Base-by-base conservation (phyloP, 2,329 filamentous ascomycete genomes). In the Capronia epimyces region DNA sequence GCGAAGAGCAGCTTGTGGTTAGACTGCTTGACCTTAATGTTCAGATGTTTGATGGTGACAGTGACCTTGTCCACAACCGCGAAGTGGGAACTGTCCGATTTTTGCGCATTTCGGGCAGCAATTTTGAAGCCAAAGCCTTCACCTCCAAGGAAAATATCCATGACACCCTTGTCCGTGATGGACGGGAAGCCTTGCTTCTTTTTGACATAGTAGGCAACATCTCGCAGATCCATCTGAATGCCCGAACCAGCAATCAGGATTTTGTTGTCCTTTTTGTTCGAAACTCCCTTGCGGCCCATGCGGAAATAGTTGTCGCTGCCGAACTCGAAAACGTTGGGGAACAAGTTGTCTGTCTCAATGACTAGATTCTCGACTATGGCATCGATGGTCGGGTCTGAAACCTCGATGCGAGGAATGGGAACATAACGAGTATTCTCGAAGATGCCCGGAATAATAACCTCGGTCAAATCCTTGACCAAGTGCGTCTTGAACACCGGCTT, bases 281-380 rank as follows among this genome's bases (percentile, higher is more conserved):
- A 75, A 62, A 89, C 78, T 67, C 84, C 84, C 82, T 94, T 96
- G 66, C 93, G 89, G 31, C 91, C 93, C 83, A 87, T 95, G 60
- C 87, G 84, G 80, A 90, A 89, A 75, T 93, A 94, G 75, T 97
- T 93, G 73, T 97, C 90, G 66, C 83, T 93, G 52, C 83, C 81
- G 55, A 97, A 78, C 69, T 98, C 91, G 32, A 95, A 70, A 3
- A 91, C 78, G 63, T 98, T 98, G 57, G 93, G 93, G 72, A 90
- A 89, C 62, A 98, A 83, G 72, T 98, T 98, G 75, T 97, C 90
- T 59, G 88, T 90, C 73, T 98, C 93, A 46, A 98, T 80, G 40
- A 96, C 86, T 9, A 98, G 75, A 69, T 98, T 98, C 75, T 98
- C 93, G 39, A 98, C 80, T 43, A 97, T 80, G 43, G 85, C 85